A percentile compares a stretch with the other conserved stretches of the same genome.
Evolutionary conservation across 768 basidiomycete genomes (phyloP).

Genomic region (Tephrocybe sp.): DNA sequence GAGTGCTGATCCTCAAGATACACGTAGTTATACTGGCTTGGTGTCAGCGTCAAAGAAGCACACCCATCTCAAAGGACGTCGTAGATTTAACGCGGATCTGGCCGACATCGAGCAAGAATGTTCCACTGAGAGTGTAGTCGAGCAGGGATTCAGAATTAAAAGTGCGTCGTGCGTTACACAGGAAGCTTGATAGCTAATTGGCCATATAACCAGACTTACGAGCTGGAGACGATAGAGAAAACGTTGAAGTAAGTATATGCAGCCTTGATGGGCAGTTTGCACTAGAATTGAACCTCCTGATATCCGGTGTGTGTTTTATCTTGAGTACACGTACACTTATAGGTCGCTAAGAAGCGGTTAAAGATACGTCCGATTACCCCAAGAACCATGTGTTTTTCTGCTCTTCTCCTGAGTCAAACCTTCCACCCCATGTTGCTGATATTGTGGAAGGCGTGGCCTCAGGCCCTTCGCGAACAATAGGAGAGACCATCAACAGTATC

Average conservation of each 20-base stretch:
- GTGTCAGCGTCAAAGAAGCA: conserved; percentile 29
- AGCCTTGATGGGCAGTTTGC: conserved; percentile 33
- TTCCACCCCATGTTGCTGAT: conserved; percentile 37
- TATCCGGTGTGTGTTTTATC: conserved; percentile 41
- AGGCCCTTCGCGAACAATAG: conserved; percentile 40
- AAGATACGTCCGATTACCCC: conserved; percentile 72
- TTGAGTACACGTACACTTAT: neutral
- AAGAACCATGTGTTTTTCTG: conserved; percentile 55
- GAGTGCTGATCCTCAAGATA: conserved; percentile 3
- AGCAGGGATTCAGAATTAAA: conserved; percentile 38
- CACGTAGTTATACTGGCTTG: neutral
- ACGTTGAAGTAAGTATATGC: conserved; percentile 50
- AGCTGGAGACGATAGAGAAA: conserved; percentile 63
- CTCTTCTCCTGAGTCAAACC: conserved; percentile 47
- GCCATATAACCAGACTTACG: conserved; percentile 38
- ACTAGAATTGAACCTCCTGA: conserved; percentile 41
- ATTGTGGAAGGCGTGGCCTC: conserved; percentile 47
- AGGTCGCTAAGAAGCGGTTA: neutral
- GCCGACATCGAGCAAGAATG: conserved; percentile 41
- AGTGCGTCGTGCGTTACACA: conserved; percentile 30
- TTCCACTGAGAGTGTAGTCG: conserved; percentile 29
- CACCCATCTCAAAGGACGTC: conserved; percentile 53
- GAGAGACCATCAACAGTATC: conserved; percentile 44
- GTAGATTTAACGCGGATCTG: conserved; percentile 59
- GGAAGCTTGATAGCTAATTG: neutral